Conservation (phyloP, 108 stramenopile genomes). For the Conticribra weissflogii region DNA sequence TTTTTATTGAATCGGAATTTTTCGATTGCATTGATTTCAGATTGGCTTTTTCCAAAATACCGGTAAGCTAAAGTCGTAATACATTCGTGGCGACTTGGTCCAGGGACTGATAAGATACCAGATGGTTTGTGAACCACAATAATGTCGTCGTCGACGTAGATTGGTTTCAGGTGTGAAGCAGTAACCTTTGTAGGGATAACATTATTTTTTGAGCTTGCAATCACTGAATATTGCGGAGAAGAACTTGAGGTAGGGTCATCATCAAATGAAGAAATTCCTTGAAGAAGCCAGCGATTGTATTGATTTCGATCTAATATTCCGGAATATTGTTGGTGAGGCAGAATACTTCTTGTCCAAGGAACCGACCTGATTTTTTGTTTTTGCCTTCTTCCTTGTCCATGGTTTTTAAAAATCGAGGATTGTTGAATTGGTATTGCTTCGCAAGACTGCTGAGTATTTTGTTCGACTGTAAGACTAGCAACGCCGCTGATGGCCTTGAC, state of each 20-base stretch:
- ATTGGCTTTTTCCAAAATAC: slow-evolving; percentile 30
- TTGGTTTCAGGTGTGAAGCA: slow-evolving; percentile 44
- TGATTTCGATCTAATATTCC: slow-evolving; percentile 3
- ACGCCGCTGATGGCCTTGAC: too few species aligned
- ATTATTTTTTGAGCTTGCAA: slow-evolving; percentile 1
- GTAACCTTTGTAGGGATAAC: slow-evolving; percentile 13
- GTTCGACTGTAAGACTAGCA: too few species aligned
- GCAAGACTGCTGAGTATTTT: too few species aligned
- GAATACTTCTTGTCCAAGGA: slow-evolving; percentile 15
- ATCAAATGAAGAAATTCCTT: background rate
- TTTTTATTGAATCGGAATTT: background rate
- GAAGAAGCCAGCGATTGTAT: slow-evolving; percentile 31
- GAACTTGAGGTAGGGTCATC: background rate
- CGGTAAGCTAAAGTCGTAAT: slow-evolving; percentile 60
- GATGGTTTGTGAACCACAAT: slow-evolving; percentile 71
- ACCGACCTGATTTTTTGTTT: background rate
- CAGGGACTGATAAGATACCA: slow-evolving; percentile 72
- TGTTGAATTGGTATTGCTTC: too few species aligned
- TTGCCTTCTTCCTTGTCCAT: background rate
- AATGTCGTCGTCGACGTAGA: slow-evolving; percentile 68
- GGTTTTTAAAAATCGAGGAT: too few species aligned
- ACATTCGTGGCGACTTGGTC: slow-evolving; percentile 70
- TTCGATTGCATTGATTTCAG: background rate
- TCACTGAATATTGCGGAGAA: background rate
- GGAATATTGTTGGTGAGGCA: slow-evolving; percentile 29